Base-by-base conservation (phyloP, 176 grass and related monocot species). In the Coix lacrymajobi region DNA sequence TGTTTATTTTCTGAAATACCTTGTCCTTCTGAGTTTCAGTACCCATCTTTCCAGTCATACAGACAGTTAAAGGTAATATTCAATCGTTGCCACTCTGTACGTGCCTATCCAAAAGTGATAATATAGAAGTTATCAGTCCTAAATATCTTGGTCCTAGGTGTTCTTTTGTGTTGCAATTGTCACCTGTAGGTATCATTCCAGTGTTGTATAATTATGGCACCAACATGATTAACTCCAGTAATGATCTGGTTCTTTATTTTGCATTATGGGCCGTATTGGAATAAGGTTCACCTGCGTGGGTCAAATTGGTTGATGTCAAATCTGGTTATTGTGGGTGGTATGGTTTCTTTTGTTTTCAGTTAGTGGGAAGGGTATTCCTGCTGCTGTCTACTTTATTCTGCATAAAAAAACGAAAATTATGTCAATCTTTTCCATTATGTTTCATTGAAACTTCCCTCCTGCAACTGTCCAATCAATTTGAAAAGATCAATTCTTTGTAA, bases 241-340 rank as follows among this genome's bases (percentile, higher is more conserved):
- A 28, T 75, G 10, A 57, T 67, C 45, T 44, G 68, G 25, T 26
- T 69, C 51, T 66, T 80, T 74, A 64, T 9, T 66, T 76, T 69
- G 8, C 46, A 75, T 57, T 22, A 49, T 22, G 57, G 24, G 17
- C 76, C 65, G 31, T 64, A 40, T 25, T 24, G 31, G 20, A 63
- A 26, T 34, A 65, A 32, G 58, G 39, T 56, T 66, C 41, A 73
- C 66, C 68, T 54, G 17, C 10, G 4, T 73, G 56, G 44, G 17
- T 71, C 57, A 73, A 79, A 24, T 63, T 85, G 14, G 6, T 57
- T 24, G 6, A 10, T 71, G 82, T 68, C 62, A 84, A 76, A 52
- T 76, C 46, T 76, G 62, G 17, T 58, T 15, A 74, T 56, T 40
- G 34, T 65, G 32, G n/a, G n/a, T 68, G 32, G 12, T 48, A 69